Evolutionary conservation across 2,329 filamentous ascomycete genomes (phyloP).

Genomic region (Davidsoniella neocaledoniae): DNA sequence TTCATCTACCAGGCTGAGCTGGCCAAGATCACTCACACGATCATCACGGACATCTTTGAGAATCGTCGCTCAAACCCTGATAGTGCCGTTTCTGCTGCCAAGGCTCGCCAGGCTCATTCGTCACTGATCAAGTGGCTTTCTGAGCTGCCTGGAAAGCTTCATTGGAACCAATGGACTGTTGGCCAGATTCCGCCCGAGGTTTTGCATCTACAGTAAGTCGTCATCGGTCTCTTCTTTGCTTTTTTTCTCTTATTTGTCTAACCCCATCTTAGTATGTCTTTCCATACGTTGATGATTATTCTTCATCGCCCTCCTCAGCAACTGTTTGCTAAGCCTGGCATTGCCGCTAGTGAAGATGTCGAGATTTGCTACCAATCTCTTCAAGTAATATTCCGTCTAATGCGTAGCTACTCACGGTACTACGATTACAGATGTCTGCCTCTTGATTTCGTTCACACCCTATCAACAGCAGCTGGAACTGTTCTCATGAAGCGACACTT

Average conservation of each 20-base stretch:
- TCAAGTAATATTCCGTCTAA: constrained; percentile 26
- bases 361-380: constrained; percentile 34
- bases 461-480: constrained; percentile 29
- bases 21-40: constrained; percentile 30
- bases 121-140: constrained; percentile 30
- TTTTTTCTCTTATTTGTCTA: not conserved
- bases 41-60: constrained; percentile 34
- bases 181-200: constrained; percentile 29
- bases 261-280: constrained; percentile 22
- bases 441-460: constrained; percentile 31
- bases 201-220: constrained; percentile 25
- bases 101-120: constrained; percentile 29
- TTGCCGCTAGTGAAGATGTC: constrained; percentile 27
- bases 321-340: constrained; percentile 23
- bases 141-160: constrained; percentile 27
- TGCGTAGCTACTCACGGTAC: constrained; percentile 27
- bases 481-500: constrained; percentile 30
- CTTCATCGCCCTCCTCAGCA: constrained; percentile 31
- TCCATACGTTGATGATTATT: constrained; percentile 35
- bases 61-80: constrained; percentile 27
- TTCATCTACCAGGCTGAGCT: constrained; percentile 32
- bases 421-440: constrained; percentile 28
- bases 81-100: constrained; percentile 24
- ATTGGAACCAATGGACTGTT: constrained; percentile 35
- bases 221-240: not conserved